phyloP scores from a whole-genome alignment of 108 stramenopile genomes.

The Cyclotella baltica region DNA sequence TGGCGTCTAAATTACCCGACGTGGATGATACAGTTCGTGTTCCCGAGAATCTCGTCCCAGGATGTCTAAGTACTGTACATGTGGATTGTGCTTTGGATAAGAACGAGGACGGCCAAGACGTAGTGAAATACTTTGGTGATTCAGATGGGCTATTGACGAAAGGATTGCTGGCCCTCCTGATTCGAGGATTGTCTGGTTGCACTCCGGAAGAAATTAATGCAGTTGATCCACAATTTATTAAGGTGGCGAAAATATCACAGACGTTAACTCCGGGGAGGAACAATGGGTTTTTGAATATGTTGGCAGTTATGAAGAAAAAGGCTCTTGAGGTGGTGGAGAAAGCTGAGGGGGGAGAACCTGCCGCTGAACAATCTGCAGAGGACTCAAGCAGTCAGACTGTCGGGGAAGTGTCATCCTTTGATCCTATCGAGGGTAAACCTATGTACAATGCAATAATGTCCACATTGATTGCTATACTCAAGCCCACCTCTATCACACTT shows the following conservation, averaged over 20 bases:
- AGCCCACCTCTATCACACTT: slow-evolving; percentile 73
- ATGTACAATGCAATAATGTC: slow-evolving; percentile 85
- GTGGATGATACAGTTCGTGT: slow-evolving; percentile 63
- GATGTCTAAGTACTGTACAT: slow-evolving; percentile 91
- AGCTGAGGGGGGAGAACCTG: slow-evolving; percentile 6
- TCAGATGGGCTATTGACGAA: slow-evolving; percentile 96
- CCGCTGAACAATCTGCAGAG: slow-evolving; percentile 9
- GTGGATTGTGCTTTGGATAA: slow-evolving; percentile 67
- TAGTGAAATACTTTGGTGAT: slow-evolving; percentile 89
- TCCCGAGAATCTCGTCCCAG: slow-evolving; percentile 91
- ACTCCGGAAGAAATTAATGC: slow-evolving; percentile 76
- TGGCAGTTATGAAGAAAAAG: slow-evolving; percentile 89
- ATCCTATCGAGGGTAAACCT: slow-evolving; percentile 52
- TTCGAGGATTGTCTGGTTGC: slow-evolving; percentile 82
- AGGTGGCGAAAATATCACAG: slow-evolving; percentile 85
- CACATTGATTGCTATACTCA: slow-evolving; percentile 67
- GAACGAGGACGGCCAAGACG: slow-evolving; percentile 41
- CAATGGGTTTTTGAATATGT: slow-evolving; percentile 99
- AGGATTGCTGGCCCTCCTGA: slow-evolving; percentile 92
- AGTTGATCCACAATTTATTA: slow-evolving; percentile 91
- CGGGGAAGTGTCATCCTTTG: slow-evolving; percentile 32
- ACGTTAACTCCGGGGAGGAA: slow-evolving; percentile 95
- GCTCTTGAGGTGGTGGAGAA: slow-evolving; percentile 54
- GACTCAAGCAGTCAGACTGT: background rate
- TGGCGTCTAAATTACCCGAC: slow-evolving; percentile 77